These are phyloP conservation scores for Boletus eberwhitei DNA, from an alignment of 768 basidiomycete species.

Conservation along the genomic window DNA sequence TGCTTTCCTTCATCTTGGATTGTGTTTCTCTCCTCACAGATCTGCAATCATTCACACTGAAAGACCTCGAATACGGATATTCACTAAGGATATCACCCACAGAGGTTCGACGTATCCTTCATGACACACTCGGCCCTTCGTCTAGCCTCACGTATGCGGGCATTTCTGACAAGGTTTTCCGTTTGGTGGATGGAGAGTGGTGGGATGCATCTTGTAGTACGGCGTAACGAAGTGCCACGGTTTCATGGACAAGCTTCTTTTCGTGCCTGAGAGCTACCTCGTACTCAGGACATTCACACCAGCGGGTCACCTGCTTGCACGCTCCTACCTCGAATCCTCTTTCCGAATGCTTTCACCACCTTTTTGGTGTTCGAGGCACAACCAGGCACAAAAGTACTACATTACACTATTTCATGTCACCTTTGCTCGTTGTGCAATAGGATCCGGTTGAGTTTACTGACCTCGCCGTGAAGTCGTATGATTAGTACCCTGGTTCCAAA, in stretches of 20 bases:
- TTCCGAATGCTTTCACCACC: slow-evolving; percentile 38
- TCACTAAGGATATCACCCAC: no score
- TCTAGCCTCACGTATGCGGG: slow-evolving; percentile 1
- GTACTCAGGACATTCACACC: slow-evolving; percentile 31
- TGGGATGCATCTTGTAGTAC: background rate
- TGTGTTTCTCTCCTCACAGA: background rate
- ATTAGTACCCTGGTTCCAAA: no score
- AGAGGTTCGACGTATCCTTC: background rate
- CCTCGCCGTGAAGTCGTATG: no score
- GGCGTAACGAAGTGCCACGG: background rate
- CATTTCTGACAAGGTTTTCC: background rate
- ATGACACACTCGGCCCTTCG: background rate
- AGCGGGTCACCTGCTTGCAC: slow-evolving; percentile 49
- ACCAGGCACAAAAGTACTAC: no score
- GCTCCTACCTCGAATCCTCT: slow-evolving; percentile 38
- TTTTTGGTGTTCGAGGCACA: slow-evolving; percentile 46
- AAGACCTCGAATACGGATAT: no score
- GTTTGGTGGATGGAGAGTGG: slow-evolving; percentile 10
- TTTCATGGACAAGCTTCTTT: background rate
- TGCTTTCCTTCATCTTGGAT: background rate
- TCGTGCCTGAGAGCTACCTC: background rate
- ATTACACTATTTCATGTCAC: no score
- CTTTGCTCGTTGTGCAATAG: no score
- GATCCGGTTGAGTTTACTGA: no score
- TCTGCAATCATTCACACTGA: slow-evolving; percentile 4